phyloP scores from a whole-genome alignment of 768 basidiomycete genomes.

The Candolleomyces eurysporus region DNA sequence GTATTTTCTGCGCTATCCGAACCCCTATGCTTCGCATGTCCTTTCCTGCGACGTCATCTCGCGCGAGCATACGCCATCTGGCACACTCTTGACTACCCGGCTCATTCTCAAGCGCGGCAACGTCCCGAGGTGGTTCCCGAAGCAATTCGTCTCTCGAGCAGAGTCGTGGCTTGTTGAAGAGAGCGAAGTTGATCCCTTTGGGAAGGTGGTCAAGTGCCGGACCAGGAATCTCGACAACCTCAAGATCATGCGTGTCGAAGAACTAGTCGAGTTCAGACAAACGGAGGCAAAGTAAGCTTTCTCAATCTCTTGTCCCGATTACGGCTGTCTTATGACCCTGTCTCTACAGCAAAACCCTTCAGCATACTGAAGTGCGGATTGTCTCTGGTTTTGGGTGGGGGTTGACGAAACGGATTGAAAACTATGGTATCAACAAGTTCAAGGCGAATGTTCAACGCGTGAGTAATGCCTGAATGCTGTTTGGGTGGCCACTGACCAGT shows the following conservation, averaged over 20 bases:
- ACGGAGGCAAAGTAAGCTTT: constrained; percentile 63
- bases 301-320: not conserved
- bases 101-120: constrained; percentile 91
- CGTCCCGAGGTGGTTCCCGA: constrained; percentile 89
- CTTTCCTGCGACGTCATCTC: constrained; percentile 95
- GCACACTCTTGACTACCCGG: constrained; percentile 80
- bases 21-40: constrained; percentile 92
- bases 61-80: constrained; percentile 67
- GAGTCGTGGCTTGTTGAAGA: constrained; percentile 96
- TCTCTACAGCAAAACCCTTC: constrained; percentile 64
- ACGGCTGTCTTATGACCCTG: constrained; percentile 1
- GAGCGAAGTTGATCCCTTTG: constrained; percentile 87
- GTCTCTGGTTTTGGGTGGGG: constrained; percentile 92
- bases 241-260: constrained; percentile 91
- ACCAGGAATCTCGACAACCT: constrained; percentile 93
- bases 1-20: constrained; percentile 94
- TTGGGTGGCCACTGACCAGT: not conserved
- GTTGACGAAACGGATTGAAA: constrained; percentile 83
- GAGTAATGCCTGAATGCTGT: constrained; percentile 7
- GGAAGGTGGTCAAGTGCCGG: constrained; percentile 69
- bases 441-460: constrained; percentile 86
- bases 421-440: constrained; percentile 78
- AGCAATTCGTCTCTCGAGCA: constrained; percentile 76
- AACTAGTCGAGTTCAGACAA: constrained; percentile 72
- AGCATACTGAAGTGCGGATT: constrained; percentile 84